Conservation (phyloP, 2,329 filamentous ascomycete genomes). For the Penicillium carneum region DNA sequence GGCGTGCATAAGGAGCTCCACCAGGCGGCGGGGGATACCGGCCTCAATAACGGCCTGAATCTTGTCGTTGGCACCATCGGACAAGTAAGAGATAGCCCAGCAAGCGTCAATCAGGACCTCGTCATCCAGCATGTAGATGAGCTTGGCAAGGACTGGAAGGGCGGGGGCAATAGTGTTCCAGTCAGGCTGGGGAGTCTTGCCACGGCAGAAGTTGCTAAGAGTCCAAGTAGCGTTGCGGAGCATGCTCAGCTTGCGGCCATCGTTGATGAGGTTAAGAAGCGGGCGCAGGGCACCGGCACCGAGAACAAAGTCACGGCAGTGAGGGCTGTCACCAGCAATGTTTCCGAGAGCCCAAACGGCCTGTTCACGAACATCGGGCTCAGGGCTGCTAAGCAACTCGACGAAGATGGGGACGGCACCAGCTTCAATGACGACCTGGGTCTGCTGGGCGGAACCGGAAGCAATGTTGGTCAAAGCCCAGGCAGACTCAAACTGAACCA, state of each 20-base stretch:
- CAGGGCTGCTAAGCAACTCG: conserved; percentile 90
- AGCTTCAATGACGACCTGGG: conserved; percentile 97
- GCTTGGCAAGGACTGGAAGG: conserved; percentile 91
- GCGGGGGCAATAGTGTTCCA: conserved; percentile 95
- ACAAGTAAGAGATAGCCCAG: conserved; percentile 99
- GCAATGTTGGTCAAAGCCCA: conserved; percentile 99
- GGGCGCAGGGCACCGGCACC: conserved; percentile 89
- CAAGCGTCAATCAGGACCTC: conserved; percentile 98
- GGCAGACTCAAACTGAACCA: conserved; percentile 98
- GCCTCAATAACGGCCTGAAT: conserved; percentile 99
- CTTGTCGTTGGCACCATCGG: conserved; percentile 97
- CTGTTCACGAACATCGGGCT: conserved; percentile 97
- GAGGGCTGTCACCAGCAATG: conserved; percentile 97
- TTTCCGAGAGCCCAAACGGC: conserved; percentile 98
- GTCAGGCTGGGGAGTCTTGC: conserved; percentile 97
- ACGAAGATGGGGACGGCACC: conserved; percentile 98
- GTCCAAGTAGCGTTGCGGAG: conserved; percentile 98
- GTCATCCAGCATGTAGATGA: conserved; percentile 97
- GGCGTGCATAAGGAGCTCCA: conserved; percentile 96
- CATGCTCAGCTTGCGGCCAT: conserved; percentile 99
- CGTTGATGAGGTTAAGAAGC: conserved; percentile 84
- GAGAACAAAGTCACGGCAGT: conserved; percentile 95
- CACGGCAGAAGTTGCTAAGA: conserved; percentile 98
- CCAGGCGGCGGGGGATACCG: conserved; percentile 91
- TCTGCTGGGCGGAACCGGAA: conserved; percentile 94